Evolutionary conservation across 768 basidiomycete genomes (phyloP), one percentile per base, ranked within the genome.

Genomic region (Dentipellis fragilis): DNA sequence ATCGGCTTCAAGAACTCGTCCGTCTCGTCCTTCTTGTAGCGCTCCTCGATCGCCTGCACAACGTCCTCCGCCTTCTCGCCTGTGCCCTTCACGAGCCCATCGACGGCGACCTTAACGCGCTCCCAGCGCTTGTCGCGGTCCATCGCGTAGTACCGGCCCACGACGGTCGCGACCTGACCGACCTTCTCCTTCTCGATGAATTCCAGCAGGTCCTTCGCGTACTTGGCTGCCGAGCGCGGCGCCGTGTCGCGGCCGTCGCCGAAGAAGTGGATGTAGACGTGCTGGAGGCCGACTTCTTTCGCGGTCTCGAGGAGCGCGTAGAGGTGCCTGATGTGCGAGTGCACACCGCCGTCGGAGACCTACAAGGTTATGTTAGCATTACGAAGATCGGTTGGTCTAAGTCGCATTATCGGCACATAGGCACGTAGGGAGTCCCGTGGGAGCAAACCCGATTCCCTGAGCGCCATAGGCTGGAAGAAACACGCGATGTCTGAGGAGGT

Each of bases 91-190:
- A 92, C 79, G 46, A 97, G 78, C 3, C 84, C 89, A 39, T 95
- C 92, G 1, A 94, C 77, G 4, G 93, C 93, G 58, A 91, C 76
- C 77, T 92, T 91, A 67, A 97, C 69, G 37, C 93, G 79, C 68
- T 97, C 93, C 93, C 93, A 97, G 49, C 93, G 83, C 77, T 94
- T 94, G 69, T 95, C 93, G 39, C 92, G 83, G 72, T 95, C 93
- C 93, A 95, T 95, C 35, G 92, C 93, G 62, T 94, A 97, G 77
- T 97, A 97, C 52, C 94, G 73, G 6, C 93, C 93, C 42, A 93
- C 74, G 51, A 95, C 77, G 7, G 92, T 93, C 5, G 89, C 85
- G 49, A 97, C 72, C 67, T 89, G 79, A 35, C 92, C 93, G 58
- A 85, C 80, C 42, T 82, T 75, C 64, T 89, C 85, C 63, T 90